Conservation (phyloP, 1,284 basidiomycete genomes). For the Tilletia indica region DNA sequence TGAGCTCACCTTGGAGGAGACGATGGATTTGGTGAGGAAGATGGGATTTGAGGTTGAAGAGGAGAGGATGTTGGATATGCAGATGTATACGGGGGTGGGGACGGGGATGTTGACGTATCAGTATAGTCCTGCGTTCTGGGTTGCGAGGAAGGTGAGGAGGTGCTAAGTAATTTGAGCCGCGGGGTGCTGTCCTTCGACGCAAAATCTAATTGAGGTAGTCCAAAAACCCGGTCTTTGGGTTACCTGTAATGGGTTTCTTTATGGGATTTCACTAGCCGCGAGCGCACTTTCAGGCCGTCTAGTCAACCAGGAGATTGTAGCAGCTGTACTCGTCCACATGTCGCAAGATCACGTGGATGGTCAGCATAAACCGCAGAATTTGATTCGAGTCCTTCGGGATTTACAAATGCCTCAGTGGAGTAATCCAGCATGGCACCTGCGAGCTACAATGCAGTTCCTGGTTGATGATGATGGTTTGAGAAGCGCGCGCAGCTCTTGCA, state of each 20-base stretch:
- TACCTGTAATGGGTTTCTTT: conserved; percentile 16
- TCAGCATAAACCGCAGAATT: neutral
- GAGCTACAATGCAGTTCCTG: conserved; percentile 3
- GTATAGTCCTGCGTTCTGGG: conserved; percentile 66
- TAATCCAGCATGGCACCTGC: conserved; percentile 7
- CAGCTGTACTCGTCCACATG: neutral
- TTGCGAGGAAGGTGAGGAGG: conserved; percentile 47
- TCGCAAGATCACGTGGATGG: neutral
- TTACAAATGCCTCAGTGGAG: neutral
- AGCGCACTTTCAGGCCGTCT: neutral
- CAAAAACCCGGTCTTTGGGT: neutral
- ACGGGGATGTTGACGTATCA: conserved; percentile 82
- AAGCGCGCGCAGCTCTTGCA: conserved; percentile 5
- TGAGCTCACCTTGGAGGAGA: conserved; percentile 83
- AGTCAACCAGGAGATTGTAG: neutral
- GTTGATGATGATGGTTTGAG: neutral
- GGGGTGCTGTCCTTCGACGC: neutral
- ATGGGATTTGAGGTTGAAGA: conserved; percentile 85
- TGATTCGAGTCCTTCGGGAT: neutral
- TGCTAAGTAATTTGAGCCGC: neutral
- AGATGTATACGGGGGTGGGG: conserved; percentile 79
- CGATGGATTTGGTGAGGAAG: conserved; percentile 70
- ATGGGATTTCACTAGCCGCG: neutral
- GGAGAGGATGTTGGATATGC: conserved; percentile 72
- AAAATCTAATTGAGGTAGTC: too few relatives aligned